Base-by-base conservation (phyloP, 352 stramenopile species). In the Globisporangium viniferum region DNA sequence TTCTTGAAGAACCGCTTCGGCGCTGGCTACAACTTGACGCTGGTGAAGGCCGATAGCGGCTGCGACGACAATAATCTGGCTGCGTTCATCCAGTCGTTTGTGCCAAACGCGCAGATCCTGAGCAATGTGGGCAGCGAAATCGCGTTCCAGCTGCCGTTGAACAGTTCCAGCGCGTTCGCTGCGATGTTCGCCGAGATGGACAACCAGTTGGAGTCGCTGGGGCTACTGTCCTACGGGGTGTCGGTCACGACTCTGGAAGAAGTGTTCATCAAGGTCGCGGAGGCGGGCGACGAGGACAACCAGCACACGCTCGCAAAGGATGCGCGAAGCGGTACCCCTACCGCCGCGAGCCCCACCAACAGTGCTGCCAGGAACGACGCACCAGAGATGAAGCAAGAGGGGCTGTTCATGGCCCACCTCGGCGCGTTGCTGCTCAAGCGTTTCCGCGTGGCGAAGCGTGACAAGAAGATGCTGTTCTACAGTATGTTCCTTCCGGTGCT, bases 1-100 rank as follows among this genome's bases (percentile, higher is more conserved):
- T 96, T 94, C 44, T 71, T 96, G 39, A 46, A 46, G 39, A 46
- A 46, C 39, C 39, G 39, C 39, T 46, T 46, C 39, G 12, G 39
- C 12, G 39, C 39, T 46, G 39, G 39, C 39, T 46, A 46, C 39
- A 46, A 46, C 39, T 46, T 46, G 39, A 46, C 39, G 39, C 14
- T 46, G 39, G 39, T 46, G 39, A 46, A 46, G 12, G 39, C 39
- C 39, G 39, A 46, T 2, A 46, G 39, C 12, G 39, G 39, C 39
- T 46, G 39, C 39, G 39, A 46, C 39, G 39, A 46, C 39, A 46
- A 7, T 12, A 5, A 6, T 4, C 5, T 46, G 12, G 39, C 39
- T 46, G 39, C 39, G 39, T 46, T 46, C 12, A 46, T 46, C 39
- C 39, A 46, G 39, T 46, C 39, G 14, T 46, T 46, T 18, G 39